A percentile compares a stretch with the other conserved stretches of the same genome.
Conservation (phyloP, 169 alveolate species). For the Eimeria sp. region DNA sequence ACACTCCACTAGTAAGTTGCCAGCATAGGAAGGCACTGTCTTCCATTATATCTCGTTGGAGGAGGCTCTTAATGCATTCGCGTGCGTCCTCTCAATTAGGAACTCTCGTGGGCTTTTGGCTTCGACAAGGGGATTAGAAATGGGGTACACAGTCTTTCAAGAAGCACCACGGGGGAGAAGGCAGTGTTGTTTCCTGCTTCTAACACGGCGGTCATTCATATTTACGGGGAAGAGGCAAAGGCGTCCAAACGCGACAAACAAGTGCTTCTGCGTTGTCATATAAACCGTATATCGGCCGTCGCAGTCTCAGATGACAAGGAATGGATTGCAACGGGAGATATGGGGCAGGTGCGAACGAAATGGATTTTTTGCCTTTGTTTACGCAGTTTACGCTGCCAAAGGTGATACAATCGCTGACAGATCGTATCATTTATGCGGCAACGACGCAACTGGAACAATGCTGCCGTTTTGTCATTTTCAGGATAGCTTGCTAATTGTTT, state of each 20-base stretch:
- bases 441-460: neutral
- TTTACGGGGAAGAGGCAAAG: neutral
- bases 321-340: conserved; percentile 82
- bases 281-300: conserved; percentile 74
- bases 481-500: conserved; percentile 92
- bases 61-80: neutral
- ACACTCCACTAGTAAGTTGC: conserved; percentile 18
- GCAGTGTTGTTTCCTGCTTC: conserved; percentile 27
- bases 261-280: conserved; percentile 88
- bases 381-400: no score
- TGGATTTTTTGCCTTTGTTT: neutral
- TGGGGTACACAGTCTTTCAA: conserved; percentile 77
- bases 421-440: neutral
- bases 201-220: conserved; percentile 19
- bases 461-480: conserved; percentile 78
- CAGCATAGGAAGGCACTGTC: neutral
- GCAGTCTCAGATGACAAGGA: conserved; percentile 78
- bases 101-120: conserved; percentile 77
- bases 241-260: neutral
- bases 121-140: conserved; percentile 67
- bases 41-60: neutral
- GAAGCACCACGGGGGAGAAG: neutral
- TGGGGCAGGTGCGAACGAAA: conserved; percentile 50
- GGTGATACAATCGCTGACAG: neutral
- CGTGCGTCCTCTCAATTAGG: conserved; percentile 9